Conservation (phyloP, 2,329 filamentous ascomycete species). For the Chalaropsis thielavioides region DNA sequence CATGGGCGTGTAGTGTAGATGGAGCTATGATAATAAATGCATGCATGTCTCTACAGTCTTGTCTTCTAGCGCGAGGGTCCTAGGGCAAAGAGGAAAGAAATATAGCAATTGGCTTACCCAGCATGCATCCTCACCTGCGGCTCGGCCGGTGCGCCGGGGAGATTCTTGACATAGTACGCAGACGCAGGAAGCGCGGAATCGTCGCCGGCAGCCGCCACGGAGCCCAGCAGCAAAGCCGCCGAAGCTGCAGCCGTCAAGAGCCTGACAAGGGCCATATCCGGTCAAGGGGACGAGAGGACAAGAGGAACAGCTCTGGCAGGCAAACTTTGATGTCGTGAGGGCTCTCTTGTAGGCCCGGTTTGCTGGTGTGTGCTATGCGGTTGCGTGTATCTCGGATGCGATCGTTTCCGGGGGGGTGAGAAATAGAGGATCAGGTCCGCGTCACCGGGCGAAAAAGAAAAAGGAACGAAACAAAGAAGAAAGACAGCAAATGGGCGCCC, state of each 20-base stretch:
- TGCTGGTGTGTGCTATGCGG: neutral
- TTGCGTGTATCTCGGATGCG: neutral
- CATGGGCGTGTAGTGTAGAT: neutral
- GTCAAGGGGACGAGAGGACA: no score
- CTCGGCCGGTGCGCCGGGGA: constrained; percentile 67
- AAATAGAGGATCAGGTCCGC: neutral
- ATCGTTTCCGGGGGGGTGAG: neutral
- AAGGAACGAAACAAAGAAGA: neutral
- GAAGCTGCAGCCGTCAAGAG: constrained; percentile 10
- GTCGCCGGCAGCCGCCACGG: constrained; percentile 24
- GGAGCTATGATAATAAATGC: neutral
- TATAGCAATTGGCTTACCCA: constrained; percentile 48
- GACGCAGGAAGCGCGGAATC: constrained; percentile 21
- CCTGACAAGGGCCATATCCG: constrained; percentile 20
- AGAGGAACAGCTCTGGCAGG: neutral
- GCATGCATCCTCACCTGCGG: constrained; percentile 93
- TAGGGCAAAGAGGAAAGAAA: neutral
- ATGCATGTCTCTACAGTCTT: neutral
- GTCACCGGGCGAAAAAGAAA: neutral
- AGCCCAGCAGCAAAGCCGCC: constrained; percentile 19
- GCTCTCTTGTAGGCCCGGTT: no score
- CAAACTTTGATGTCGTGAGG: neutral
- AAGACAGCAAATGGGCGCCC: neutral
- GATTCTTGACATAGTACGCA: constrained; percentile 69
- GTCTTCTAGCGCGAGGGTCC: neutral